Percentiles rank a stretch among this genome's conserved stretches.
phyloP scores from a whole-genome alignment of 805 yeast genomes.

The Cyberlindnera mississippiensis region DNA sequence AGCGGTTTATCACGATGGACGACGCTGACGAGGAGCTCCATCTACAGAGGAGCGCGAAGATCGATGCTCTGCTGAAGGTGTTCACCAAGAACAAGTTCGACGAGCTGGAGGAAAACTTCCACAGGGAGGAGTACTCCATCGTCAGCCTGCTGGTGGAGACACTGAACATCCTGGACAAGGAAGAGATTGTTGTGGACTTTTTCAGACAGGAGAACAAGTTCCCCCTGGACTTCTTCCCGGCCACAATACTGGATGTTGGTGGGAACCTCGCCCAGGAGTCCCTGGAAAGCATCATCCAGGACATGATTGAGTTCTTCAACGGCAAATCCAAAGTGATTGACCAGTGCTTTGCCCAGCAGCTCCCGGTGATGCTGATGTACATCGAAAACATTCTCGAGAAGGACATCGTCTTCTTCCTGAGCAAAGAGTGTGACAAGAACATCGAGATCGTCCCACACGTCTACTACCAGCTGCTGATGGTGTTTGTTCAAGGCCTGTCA shows the following conservation, averaged over 20 bases:
- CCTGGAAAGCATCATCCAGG: slow-evolving; percentile 25
- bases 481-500: slow-evolving; percentile 34
- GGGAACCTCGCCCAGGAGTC: slow-evolving; percentile 22
- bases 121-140: slow-evolving; percentile 20
- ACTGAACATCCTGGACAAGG: slow-evolving; percentile 31
- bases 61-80: slow-evolving; percentile 11
- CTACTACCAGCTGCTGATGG: slow-evolving; percentile 27
- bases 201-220: slow-evolving; percentile 36
- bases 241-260: slow-evolving; percentile 24
- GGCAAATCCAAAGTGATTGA: slow-evolving; percentile 36
- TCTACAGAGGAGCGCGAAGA: slow-evolving; percentile 4
- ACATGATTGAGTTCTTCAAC: slow-evolving; percentile 31
- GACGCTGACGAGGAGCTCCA: slow-evolving; percentile 19
- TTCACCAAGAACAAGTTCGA: slow-evolving; percentile 21
- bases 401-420: slow-evolving; percentile 28
- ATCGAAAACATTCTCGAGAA: slow-evolving; percentile 38
- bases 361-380: slow-evolving; percentile 36
- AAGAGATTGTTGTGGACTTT: slow-evolving; percentile 35
- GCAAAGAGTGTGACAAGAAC: slow-evolving; percentile 24
- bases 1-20: slow-evolving; percentile 20
- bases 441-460: slow-evolving; percentile 30
- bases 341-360: slow-evolving; percentile 34
- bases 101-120: slow-evolving; percentile 19
- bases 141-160: slow-evolving; percentile 25
- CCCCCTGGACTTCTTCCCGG: slow-evolving; percentile 30